These are phyloP conservation scores for Panicum hallii DNA, from an alignment of 202 grass and related monocot genomes.

Conservation along the genomic window DNA sequence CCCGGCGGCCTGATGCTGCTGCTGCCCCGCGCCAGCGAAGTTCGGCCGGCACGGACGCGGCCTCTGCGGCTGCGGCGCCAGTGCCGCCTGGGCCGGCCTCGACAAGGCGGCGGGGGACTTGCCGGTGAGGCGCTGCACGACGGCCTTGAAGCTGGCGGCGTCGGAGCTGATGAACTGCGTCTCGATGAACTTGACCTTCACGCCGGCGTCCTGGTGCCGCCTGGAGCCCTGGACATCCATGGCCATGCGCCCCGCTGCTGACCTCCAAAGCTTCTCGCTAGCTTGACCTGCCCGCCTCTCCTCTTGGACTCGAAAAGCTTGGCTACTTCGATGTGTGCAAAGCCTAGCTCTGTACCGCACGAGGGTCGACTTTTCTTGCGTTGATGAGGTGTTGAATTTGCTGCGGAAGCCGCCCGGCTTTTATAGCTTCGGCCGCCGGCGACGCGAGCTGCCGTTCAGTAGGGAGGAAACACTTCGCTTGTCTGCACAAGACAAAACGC, in stretches of 20 bases:
- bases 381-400: constrained; percentile 16
- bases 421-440: constrained; percentile 32
- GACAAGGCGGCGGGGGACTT: constrained; percentile 30
- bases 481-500: neutral
- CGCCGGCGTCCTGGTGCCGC: constrained; percentile 8
- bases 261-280: neutral
- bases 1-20: neutral
- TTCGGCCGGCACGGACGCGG: constrained; percentile 34
- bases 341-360: no score
- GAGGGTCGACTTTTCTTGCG: neutral
- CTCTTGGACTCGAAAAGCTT: neutral
- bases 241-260: neutral
- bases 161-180: constrained; percentile 73
- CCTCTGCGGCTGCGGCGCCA: neutral
- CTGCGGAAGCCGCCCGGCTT: constrained; percentile 7
- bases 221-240: constrained; percentile 49
- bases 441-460: neutral
- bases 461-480: neutral
- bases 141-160: constrained; percentile 71
- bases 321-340: neutral
- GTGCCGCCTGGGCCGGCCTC: neutral
- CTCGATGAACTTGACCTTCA: constrained; percentile 85
- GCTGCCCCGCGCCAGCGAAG: neutral
- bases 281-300: neutral
- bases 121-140: constrained; percentile 80